Conservation (phyloP, 805 yeast genomes). For the Kodamaea hsintzibuensis region DNA sequence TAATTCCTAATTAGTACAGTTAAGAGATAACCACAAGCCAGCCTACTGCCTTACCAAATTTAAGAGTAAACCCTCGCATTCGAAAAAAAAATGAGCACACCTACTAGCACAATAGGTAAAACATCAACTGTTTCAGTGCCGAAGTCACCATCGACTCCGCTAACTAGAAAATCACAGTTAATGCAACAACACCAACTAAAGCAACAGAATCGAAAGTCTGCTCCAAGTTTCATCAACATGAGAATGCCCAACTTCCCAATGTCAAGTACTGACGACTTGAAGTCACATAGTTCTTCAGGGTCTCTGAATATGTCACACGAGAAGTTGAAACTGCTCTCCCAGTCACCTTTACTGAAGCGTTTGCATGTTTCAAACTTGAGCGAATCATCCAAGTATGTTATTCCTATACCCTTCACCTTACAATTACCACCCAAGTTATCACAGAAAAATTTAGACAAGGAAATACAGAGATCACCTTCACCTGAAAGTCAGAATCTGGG, state of each 20-base stretch:
- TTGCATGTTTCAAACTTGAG: constrained; percentile 31
- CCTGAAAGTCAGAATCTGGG: constrained; percentile 12
- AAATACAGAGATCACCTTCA: constrained; percentile 14
- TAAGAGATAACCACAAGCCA: background rate
- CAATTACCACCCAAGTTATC: constrained; percentile 43
- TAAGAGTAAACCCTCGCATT: background rate
- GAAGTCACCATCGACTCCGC: constrained; percentile 1
- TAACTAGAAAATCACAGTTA: constrained; percentile 16
- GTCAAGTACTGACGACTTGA: constrained; percentile 24
- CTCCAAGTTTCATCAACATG: constrained; percentile 23
- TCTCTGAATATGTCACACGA: constrained; percentile 22
- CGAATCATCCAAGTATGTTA: constrained; percentile 29
- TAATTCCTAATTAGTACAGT: background rate
- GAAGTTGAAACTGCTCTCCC: constrained; percentile 29
- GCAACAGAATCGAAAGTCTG: constrained; percentile 12
- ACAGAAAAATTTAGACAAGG: constrained; percentile 20
- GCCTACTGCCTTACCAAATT: background rate
- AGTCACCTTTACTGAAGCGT: constrained; percentile 36
- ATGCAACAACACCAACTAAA: constrained; percentile 38
- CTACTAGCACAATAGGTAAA: background rate
- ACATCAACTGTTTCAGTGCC: background rate
- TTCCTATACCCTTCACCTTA: constrained; percentile 45
- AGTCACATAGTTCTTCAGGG: constrained; percentile 24
- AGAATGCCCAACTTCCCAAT: constrained; percentile 20
- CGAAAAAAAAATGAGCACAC: background rate